Evolutionary conservation across 2,329 filamentous ascomycete species (phyloP), one percentile per base, ranked within the genome.

Genomic region (Hypoxylon sp.): DNA sequence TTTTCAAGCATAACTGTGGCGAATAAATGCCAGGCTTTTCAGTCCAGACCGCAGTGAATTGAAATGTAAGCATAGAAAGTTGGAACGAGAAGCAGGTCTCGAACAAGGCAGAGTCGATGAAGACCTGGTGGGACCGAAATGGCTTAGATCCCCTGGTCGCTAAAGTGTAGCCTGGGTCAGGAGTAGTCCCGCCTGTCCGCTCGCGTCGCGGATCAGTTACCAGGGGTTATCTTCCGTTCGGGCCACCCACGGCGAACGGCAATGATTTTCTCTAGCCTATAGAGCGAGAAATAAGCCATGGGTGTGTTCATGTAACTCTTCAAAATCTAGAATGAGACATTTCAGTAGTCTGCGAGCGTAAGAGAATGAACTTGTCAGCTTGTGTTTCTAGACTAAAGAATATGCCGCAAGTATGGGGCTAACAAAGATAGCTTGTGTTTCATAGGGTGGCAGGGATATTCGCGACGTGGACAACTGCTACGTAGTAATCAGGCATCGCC

Each of bases 401-500:
- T 23, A 53, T 32, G 39, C 47, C 30, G 34, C 14, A 41, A 29
- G 30, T 27, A 53, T 21, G 14, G 23, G 16, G 16, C 16, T 32
- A 37, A 46, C 11, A 52, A 64, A 50, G 29, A 39, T 39, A 16
- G 51, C 12, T 19, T n/a, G 4, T 51, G 62, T 65, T 65, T 65
- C 56, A 65, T 37, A 61, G 56, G 51, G 56, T 61, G 16, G 51
- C 51, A 56, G 32, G 37, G 45, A 60, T 51, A 60, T 51, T 51
- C 51, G 56, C 56, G 27, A 60, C 61, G 61, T 64, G 61, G 61
- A 55, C 61, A 19, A 47, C n/a, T 60, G 34, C 55, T 56, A 60
- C 55, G 43, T 55, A 60, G 50, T 59, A 45, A 64, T 54, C 48
- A 57, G n/a, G 25, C 11, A 29, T 57, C 30, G 23, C 46, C 25